Conservation (phyloP, 768 basidiomycete species). For the Hygrocybe punicea region DNA sequence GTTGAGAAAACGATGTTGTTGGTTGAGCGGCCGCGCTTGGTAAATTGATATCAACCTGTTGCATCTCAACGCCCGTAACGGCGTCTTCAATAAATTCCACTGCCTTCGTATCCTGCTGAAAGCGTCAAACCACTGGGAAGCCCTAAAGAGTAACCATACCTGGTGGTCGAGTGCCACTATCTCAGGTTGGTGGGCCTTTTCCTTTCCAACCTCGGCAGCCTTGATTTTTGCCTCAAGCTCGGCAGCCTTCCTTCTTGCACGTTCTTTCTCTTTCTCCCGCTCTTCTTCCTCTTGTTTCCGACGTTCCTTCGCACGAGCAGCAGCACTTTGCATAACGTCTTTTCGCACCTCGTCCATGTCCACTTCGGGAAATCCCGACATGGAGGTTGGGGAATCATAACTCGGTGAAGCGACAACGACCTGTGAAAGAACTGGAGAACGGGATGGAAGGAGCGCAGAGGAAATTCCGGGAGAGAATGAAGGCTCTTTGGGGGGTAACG, state of each 20-base stretch:
- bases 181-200: conserved; percentile 12
- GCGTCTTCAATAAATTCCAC: conserved; percentile 48
- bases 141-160: conserved; percentile 8
- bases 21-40: neutral
- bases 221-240: conserved; percentile 71
- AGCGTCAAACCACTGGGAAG: conserved; percentile 1
- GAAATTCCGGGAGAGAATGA: neutral
- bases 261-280: conserved; percentile 72
- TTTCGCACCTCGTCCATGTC: conserved; percentile 68
- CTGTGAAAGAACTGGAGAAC: conserved; percentile 46
- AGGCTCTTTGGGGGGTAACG: neutral
- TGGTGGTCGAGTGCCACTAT: conserved; percentile 16
- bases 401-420: conserved; percentile 41
- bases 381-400: conserved; percentile 24
- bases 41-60: conserved; percentile 1
- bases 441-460: conserved; percentile 35
- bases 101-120: conserved; percentile 35
- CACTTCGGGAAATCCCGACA: conserved; percentile 34
- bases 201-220: conserved; percentile 39
- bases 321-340: conserved; percentile 78
- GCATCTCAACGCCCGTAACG: conserved; percentile 25
- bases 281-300: conserved; percentile 82
- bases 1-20: neutral
- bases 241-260: conserved; percentile 75
- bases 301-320: conserved; percentile 76